These are phyloP conservation scores for Axilococcus clingmanii DNA, from an alignment of 139 green algal genomes.

Conservation along the genomic window DNA sequence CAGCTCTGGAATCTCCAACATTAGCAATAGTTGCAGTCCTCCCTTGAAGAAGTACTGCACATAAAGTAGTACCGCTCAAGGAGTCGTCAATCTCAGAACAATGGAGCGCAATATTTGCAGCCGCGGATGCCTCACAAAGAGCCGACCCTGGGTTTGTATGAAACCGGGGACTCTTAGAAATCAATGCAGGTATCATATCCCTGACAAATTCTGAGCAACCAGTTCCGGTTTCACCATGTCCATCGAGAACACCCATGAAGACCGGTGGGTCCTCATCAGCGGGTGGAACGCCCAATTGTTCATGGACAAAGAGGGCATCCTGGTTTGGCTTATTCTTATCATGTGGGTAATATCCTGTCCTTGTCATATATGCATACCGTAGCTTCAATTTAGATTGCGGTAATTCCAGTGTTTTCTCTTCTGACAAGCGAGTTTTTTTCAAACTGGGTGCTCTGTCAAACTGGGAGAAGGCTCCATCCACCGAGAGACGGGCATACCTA, in stretches of 20 bases:
- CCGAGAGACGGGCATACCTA: no score
- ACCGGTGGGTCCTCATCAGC: slow-evolving; percentile 30
- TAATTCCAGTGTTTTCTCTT: no score
- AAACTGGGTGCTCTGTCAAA: no score
- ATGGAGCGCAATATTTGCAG: slow-evolving; percentile 74
- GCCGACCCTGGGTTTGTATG: slow-evolving; percentile 21
- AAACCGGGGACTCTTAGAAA: slow-evolving; percentile 25
- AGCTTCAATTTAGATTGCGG: no score
- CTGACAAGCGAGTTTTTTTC: no score
- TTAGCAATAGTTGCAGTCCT: slow-evolving; percentile 71
- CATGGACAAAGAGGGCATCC: slow-evolving; percentile 60
- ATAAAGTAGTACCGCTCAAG: slow-evolving; percentile 79
- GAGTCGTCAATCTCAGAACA: slow-evolving; percentile 42
- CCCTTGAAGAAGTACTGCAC: slow-evolving; percentile 56
- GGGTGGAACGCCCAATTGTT: slow-evolving; percentile 51
- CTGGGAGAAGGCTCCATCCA: no score
- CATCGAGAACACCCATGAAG: slow-evolving; percentile 82
- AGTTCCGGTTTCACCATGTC: slow-evolving; percentile 65
- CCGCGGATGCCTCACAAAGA: slow-evolving; percentile 51
- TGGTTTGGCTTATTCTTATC: slow-evolving; percentile 80
- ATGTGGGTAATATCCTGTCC: slow-evolving; percentile 86
- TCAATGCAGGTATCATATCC: slow-evolving; percentile 51
- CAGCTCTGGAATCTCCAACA: slow-evolving; percentile 83
- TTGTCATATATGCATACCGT: slow-evolving; percentile 73
- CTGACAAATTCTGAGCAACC: slow-evolving; percentile 63